phyloP scores from a whole-genome alignment of 768 basidiomycete genomes.

The Glaciozyma antarctica region DNA sequence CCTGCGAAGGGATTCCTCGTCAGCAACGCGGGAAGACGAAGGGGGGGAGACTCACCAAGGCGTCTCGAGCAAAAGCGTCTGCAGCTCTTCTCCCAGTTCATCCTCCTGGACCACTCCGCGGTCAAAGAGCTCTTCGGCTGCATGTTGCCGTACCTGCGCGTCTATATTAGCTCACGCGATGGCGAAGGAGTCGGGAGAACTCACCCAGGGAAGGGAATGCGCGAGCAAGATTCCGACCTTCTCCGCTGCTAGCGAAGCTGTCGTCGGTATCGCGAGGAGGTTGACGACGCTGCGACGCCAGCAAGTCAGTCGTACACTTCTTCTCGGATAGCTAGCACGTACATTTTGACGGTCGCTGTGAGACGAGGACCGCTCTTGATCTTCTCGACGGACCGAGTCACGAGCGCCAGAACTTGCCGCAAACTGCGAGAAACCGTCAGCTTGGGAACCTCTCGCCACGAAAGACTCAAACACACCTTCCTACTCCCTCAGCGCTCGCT shows the following conservation, averaged over 20 bases:
- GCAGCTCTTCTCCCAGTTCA: conserved; percentile 50
- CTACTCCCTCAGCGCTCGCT: conserved; percentile 5
- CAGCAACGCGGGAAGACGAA: background rate
- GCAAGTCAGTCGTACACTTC: background rate
- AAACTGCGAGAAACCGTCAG: conserved; percentile 34
- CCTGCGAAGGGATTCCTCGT: background rate
- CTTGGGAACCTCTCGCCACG: background rate
- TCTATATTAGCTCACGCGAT: background rate
- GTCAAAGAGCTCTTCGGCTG: conserved; percentile 20
- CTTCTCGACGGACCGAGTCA: conserved; percentile 54
- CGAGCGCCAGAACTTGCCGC: conserved; percentile 49
- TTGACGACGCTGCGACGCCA: conserved; percentile 52
- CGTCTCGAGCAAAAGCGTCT: conserved; percentile 60
- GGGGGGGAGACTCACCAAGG: conserved; percentile 53
- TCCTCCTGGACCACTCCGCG: background rate
- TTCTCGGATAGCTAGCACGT: background rate
- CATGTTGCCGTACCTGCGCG: conserved; percentile 14
- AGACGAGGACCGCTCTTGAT: conserved; percentile 79
- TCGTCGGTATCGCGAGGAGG: conserved; percentile 49
- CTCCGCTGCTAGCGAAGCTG: conserved; percentile 45
- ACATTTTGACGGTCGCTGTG: conserved; percentile 76
- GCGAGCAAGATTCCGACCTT: conserved; percentile 55
- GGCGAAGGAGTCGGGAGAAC: background rate
- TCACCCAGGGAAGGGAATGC: conserved; percentile 60
- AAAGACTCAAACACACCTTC: background rate